Evolutionary conservation across 306 rosid genomes (phyloP), one percentile per base, ranked within the genome.

Genomic region (Glycine tomentella): DNA sequence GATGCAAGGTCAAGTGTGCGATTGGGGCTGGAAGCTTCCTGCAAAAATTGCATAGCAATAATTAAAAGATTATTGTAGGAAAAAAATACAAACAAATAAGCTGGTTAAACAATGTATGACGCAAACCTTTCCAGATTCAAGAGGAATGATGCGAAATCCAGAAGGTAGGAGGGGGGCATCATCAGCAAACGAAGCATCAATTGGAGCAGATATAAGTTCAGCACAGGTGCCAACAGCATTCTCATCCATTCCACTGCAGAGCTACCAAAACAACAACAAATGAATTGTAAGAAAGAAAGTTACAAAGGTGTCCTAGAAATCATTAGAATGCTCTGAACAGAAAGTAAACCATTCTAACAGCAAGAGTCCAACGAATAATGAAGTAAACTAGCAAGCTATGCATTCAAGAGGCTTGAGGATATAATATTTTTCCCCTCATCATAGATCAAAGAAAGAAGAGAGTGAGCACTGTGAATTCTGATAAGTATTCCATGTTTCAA

Each of bases 201-300:
- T 96, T 42, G 99, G 99, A 84, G 99, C 99, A 76, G 94, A 96
- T 63, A 96, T 89, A n/a, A 96, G 97, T 79, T 96, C 98, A 7
- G 99, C 98, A 87, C 97, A 92, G 40, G 98, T 90, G 74, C 99
- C 99, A 36, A 93, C 88, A 71, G 99, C 98, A 80, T 87, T 93
- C 89, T 96, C 99, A 75, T 96, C 99, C 97, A 96, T 96, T 84
- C 99, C 99, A 79, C 99, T 96, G 86, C 99, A 96, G 55, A 93
- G 90, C 99, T 96, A 78, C 82, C 63, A 75, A 67, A 78, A 74
- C 75, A 87, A 68, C 11, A 84, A 71, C 40, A 78, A 66, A 77
- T 72, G 69, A 83, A 81, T 51, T 83, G 45, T 72, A 68, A 76
- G 51, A 25, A 25, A 25, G 2, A 46, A 68, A n/a, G 57, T 25